A percentile compares a stretch with the other conserved stretches of the same genome.
Evolutionary conservation across 116 monocot species (phyloP).

Genomic region (Dioscorea cayenensis): DNA sequence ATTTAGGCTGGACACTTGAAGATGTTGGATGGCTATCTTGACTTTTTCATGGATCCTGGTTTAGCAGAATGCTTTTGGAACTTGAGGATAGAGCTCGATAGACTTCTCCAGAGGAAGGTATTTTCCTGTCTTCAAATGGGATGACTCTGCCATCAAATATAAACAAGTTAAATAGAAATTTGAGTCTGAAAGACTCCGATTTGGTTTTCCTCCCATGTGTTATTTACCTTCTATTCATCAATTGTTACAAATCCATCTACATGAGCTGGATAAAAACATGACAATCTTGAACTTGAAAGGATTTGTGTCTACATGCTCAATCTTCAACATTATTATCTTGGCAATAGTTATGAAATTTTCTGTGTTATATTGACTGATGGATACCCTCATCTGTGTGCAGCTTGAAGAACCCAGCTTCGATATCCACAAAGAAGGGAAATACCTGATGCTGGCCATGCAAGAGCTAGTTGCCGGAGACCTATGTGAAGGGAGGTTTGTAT

Average conservation of each 20-base stretch:
- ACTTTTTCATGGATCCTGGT: conserved; percentile 99
- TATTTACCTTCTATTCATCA: too few species aligned
- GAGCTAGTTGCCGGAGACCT: conserved; percentile 79
- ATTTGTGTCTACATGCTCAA: too few species aligned
- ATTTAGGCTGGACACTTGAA: conserved; percentile 88
- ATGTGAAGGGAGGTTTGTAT: conserved; percentile 96
- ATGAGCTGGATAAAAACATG: too few species aligned
- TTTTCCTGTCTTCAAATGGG: not conserved
- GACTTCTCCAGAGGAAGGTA: conserved; percentile 92
- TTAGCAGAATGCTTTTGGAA: conserved; percentile 77
- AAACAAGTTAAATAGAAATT: too few species aligned
- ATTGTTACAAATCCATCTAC: too few species aligned
- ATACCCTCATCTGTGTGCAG: conserved; percentile 32
- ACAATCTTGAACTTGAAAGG: too few species aligned
- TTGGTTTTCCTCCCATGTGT: too few species aligned
- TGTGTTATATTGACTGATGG: too few species aligned
- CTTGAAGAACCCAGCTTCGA: conserved; percentile 67
- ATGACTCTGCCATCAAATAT: too few species aligned
- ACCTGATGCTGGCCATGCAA: conserved; percentile 74
- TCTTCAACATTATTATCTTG: too few species aligned
- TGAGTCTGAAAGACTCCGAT: too few species aligned
- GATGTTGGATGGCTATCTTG: conserved; percentile 93
- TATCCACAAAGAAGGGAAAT: conserved; percentile 93
- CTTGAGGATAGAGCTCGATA: conserved; percentile 80
- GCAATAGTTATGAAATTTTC: too few species aligned